Percentiles rank a stretch among this genome's conserved stretches.
These are phyloP conservation scores for Paralagenidium karlingii DNA, from an alignment of 352 stramenopile species.

Conservation along the genomic window DNA sequence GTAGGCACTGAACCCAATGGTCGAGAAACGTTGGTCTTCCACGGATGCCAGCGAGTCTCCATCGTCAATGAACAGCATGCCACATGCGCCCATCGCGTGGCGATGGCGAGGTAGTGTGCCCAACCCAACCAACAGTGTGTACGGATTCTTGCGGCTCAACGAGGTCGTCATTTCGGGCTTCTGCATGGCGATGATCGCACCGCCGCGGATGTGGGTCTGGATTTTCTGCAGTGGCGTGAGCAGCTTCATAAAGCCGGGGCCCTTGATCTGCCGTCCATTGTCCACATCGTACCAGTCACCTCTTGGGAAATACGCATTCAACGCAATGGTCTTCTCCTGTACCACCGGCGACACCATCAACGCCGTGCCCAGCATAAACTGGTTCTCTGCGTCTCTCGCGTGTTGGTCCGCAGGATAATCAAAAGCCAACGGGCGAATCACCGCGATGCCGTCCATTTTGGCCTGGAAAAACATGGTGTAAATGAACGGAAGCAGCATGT, in stretches of 20 bases:
- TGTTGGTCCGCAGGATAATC: conserved; percentile 45
- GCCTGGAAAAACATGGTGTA: conserved; percentile 73
- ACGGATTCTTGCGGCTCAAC: conserved; percentile 34
- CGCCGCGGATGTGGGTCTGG: conserved; percentile 54
- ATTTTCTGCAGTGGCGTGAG: conserved; percentile 38
- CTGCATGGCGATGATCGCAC: conserved; percentile 48
- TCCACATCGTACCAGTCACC: conserved; percentile 54
- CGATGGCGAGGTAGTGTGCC: too few species aligned
- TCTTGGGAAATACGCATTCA: conserved; percentile 48
- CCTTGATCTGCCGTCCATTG: conserved; percentile 19
- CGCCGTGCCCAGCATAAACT: conserved; percentile 58
- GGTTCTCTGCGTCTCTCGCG: conserved; percentile 26
- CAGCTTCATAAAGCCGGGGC: conserved; percentile 13
- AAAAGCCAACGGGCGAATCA: conserved; percentile 41
- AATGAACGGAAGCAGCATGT: conserved; percentile 70
- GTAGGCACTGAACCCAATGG: conserved; percentile 23
- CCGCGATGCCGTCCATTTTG: conserved; percentile 20
- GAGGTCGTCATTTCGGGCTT: conserved; percentile 34
- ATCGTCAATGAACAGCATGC: conserved; percentile 64
- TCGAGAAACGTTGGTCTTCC: conserved; percentile 34
- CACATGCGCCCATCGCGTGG: conserved; percentile 33
- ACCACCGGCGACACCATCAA: conserved; percentile 76
- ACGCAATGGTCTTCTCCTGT: conserved; percentile 37
- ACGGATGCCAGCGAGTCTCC: conserved; percentile 56
- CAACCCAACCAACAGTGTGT: conserved; percentile 38